These are phyloP conservation scores for Cladosporium sp. DNA, from an alignment of 2,329 filamentous ascomycete species.

Conservation along the genomic window DNA sequence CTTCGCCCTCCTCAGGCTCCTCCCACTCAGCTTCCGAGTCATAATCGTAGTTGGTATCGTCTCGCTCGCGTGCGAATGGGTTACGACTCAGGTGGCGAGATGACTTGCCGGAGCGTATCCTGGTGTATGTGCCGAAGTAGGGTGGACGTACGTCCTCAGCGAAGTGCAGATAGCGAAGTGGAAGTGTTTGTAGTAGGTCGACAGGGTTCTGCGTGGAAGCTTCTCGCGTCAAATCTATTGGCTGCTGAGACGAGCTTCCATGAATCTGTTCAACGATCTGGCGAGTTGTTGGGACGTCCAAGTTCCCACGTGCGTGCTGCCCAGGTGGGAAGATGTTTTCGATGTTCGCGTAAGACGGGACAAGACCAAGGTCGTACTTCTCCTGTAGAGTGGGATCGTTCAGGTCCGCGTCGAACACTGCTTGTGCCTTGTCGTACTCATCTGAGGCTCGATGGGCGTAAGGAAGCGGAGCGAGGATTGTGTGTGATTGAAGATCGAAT, in stretches of 20 bases:
- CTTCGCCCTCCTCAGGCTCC: constrained; percentile 69
- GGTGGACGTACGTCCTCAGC: constrained; percentile 64
- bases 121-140: constrained; percentile 74
- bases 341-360: constrained; percentile 26
- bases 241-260: constrained; percentile 42
- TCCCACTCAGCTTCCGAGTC: constrained; percentile 86
- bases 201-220: constrained; percentile 25
- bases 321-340: constrained; percentile 7
- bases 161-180: constrained; percentile 66
- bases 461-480: constrained; percentile 62
- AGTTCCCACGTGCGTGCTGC: neutral
- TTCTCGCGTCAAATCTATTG: constrained; percentile 48
- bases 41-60: constrained; percentile 74
- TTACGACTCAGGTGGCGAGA: constrained; percentile 54
- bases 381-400: constrained; percentile 33
- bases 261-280: constrained; percentile 48
- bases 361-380: constrained; percentile 36
- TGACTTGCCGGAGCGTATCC: constrained; percentile 52
- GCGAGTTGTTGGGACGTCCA: constrained; percentile 7
- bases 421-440: constrained; percentile 28
- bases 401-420: constrained; percentile 35
- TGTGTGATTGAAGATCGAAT: constrained; percentile 76
- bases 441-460: constrained; percentile 24
- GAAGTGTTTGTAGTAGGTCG: constrained; percentile 45
- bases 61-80: constrained; percentile 59